phyloP scores from a whole-genome alignment of 192 early-diverging fungal genomes.

The Backusella australiensis region DNA sequence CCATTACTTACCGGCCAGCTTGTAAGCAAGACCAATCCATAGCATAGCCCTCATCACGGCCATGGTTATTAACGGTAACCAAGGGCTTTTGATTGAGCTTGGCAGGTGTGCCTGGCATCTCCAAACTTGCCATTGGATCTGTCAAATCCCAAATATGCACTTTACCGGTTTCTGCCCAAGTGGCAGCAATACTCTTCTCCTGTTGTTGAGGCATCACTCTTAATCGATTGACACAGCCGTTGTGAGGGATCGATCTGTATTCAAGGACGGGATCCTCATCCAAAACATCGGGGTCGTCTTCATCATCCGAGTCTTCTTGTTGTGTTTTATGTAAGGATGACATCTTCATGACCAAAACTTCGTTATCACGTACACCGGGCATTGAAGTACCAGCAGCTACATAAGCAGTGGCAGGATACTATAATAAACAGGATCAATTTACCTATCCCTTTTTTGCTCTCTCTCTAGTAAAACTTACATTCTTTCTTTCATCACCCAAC shows the following conservation, averaged over 20 bases:
- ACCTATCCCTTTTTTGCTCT: neutral
- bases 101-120: conserved; percentile 75
- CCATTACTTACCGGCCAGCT: conserved; percentile 43
- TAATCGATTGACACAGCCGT: conserved; percentile 68
- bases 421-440: neutral
- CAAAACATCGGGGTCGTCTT: conserved; percentile 77
- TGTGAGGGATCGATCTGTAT: conserved; percentile 75
- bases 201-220: conserved; percentile 65
- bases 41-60: conserved; percentile 87
- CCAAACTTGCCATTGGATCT: conserved; percentile 70
- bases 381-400: conserved; percentile 94
- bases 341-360: conserved; percentile 95
- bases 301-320: conserved; percentile 79
- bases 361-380: conserved; percentile 78
- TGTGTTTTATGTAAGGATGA: conserved; percentile 90
- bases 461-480: conserved; percentile 38
- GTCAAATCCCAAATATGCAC: conserved; percentile 91
- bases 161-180: conserved; percentile 95
- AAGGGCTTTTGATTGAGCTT: conserved; percentile 66
- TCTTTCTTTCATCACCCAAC: conserved; percentile 73
- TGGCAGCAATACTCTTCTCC: conserved; percentile 78
- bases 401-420: conserved; percentile 92
- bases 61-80: conserved; percentile 80
- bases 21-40: conserved; percentile 89
- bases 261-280: conserved; percentile 97